A percentile compares a stretch with the other conserved stretches of the same genome.
Evolutionary conservation across 1,139 yeast genomes (phyloP).

Genomic region (Hemisphaericaspora xylofermentans): DNA sequence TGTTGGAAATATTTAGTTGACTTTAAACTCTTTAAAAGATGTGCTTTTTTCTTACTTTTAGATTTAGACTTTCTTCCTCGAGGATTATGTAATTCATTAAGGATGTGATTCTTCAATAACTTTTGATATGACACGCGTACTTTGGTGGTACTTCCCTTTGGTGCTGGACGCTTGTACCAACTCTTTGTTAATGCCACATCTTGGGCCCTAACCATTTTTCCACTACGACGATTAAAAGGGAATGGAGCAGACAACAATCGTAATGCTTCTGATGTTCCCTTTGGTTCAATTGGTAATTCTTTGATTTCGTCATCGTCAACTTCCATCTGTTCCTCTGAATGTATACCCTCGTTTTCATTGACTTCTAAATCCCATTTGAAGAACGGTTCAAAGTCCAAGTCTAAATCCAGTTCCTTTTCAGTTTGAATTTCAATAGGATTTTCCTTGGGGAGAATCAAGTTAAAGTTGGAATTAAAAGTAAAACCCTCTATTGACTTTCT

Average conservation of each 20-base stretch:
- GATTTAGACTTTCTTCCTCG: constrained; percentile 33
- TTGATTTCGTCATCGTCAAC: constrained; percentile 20
- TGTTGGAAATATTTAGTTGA: constrained; percentile 87
- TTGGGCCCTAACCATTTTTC: constrained; percentile 75
- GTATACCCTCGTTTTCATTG: constrained; percentile 7
- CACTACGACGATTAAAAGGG: constrained; percentile 79
- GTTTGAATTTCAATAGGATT: constrained; percentile 15
- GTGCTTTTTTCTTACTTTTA: constrained; percentile 46
- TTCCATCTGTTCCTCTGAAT: constrained; percentile 13
- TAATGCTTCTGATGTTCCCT: constrained; percentile 57
- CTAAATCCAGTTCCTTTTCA: constrained; percentile 30
- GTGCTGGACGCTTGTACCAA: constrained; percentile 78
- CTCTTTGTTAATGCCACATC: constrained; percentile 82
- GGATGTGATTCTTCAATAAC: constrained; percentile 68
- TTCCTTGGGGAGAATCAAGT: constrained; percentile 53
- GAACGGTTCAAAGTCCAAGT: constrained; percentile 47
- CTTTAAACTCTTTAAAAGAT: constrained; percentile 65
- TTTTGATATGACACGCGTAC: constrained; percentile 87
- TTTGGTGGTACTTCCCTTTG: constrained; percentile 62
- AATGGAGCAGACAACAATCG: constrained; percentile 75
- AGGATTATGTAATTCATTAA: constrained; percentile 63
- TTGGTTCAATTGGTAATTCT: constrained; percentile 27
- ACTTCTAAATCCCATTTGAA: constrained; percentile 7
- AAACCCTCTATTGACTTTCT: constrained; percentile 56
- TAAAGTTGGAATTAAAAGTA: constrained; percentile 50